Conservation (phyloP, 2,329 filamentous ascomycete genomes). For the Acrodontium crateriforme region DNA sequence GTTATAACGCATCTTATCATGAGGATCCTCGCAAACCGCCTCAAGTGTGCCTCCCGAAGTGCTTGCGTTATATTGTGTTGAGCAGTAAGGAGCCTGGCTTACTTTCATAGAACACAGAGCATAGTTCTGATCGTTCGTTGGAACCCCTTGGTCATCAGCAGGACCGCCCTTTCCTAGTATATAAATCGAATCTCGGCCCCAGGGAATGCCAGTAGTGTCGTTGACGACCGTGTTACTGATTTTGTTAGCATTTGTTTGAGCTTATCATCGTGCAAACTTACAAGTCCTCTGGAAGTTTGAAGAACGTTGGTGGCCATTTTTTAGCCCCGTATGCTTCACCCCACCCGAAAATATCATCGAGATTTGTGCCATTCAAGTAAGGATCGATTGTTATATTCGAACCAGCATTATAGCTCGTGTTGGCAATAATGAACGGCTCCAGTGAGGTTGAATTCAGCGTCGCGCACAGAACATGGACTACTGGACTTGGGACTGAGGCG, state of each 20-base stretch:
- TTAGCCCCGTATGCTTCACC: conserved; percentile 31
- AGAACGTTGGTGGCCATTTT: conserved; percentile 26
- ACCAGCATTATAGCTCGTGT: too few relatives aligned
- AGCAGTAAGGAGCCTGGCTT: conserved; percentile 51
- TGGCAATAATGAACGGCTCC: conserved; percentile 47
- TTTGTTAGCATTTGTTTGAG: too few relatives aligned
- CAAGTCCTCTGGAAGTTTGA: conserved; percentile 42
- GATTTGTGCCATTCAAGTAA: conserved; percentile 17
- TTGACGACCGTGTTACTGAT: conserved; percentile 58
- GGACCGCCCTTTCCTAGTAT: conserved; percentile 41
- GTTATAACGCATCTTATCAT: conserved; percentile 43
- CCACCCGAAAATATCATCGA: conserved; percentile 61
- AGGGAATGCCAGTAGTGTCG: conserved; percentile 21
- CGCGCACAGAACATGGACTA: conserved; percentile 59
- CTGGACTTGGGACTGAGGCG: conserved; percentile 57
- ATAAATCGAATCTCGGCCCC: conserved; percentile 46
- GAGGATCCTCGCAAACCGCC: conserved; percentile 45
- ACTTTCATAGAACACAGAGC: conserved; percentile 55
- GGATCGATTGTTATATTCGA: too few relatives aligned
- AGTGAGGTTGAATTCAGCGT: conserved; percentile 48
- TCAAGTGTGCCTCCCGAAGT: conserved; percentile 43
- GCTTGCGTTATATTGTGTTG: conserved; percentile 39
- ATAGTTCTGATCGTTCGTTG: conserved; percentile 34
- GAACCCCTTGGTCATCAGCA: conserved; percentile 1
- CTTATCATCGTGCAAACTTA: too few relatives aligned